Evolutionary conservation across 805 yeast genomes (phyloP).

Genomic region (Saturnispora mendoncae): DNA sequence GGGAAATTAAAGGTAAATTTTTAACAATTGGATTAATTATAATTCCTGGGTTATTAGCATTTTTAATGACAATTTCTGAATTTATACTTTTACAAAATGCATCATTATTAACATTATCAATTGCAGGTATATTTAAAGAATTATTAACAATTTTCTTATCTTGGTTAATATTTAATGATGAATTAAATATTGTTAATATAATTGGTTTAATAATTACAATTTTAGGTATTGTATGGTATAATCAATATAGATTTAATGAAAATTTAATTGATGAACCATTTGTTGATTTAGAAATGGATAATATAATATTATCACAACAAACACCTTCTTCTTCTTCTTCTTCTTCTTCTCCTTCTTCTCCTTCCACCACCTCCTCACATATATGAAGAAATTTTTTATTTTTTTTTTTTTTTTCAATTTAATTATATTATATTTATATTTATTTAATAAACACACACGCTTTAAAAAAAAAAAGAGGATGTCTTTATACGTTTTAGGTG

Average conservation of each 20-base stretch:
- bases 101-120: conserved; percentile 74
- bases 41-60: conserved; percentile 81
- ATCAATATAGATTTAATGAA: conserved; percentile 47
- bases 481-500: conserved; percentile 27
- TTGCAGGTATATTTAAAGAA: conserved; percentile 92
- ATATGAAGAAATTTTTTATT: not conserved
- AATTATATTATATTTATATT: not conserved
- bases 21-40: conserved; percentile 50
- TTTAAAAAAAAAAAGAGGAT: too few relatives aligned
- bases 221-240: conserved; percentile 75
- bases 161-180: conserved; percentile 69
- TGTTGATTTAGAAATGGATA: conserved; percentile 17
- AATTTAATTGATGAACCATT: conserved; percentile 15
- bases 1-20: conserved; percentile 52
- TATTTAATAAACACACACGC: too few relatives aligned
- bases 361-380: too few relatives aligned
- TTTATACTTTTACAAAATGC: conserved; percentile 75
- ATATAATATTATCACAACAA: too few relatives aligned
- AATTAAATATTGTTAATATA: conserved; percentile 54
- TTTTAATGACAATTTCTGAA: conserved; percentile 83
- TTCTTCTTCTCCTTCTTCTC: too few relatives aligned
- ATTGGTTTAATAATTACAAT: conserved; percentile 71
- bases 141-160: conserved; percentile 66
- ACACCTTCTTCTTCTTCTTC: too few relatives aligned
- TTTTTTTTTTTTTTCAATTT: not conserved